Base-by-base conservation (phyloP, 768 basidiomycete genomes). In the Lentinus brumalis region DNA sequence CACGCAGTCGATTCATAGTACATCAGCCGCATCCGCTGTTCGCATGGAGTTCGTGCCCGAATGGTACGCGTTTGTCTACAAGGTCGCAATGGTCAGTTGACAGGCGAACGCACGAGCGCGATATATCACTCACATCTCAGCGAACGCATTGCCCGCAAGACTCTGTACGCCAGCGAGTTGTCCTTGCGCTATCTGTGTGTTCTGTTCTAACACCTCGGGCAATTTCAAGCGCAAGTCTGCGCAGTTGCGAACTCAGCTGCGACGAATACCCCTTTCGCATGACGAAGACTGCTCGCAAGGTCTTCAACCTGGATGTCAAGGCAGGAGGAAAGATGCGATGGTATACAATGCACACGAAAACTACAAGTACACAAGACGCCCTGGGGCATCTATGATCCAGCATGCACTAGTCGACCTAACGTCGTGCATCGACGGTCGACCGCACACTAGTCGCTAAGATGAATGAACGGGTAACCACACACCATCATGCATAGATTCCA, bases 81-180 rank as follows among this genome's bases (percentile, higher is more conserved):
- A 35, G 6, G 35, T 7, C 6, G 7, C 35, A 35, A 35, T 35
- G 7, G 35, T 35, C 35, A 35, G 35, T 35, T 35, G 35, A 35
- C 35, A 35, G 6, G 7, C 35, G 35, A 35, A 35, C 35, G 7
- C 7, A 11, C 35, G 35, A 35, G 21, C 35, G 35, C 35, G 35
- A 11, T 35, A 35, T 35, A 42, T 5, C 18, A 74, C 84, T 63
- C 71, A 89, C 88, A 88, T 82, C 46, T 81, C 81, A 14, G 74
- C 70, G 31, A 86, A 66, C 10, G 82, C 79, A 44, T 71, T 78
- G 51, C 81, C 76, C 0, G 86, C 83, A 2, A 83, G 72, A 2
- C 70, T 70, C 62, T 84, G 82, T 2, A 88, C 71, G 12, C 80
- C 72, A 3, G 77, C 62, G 32, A 86, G 77, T n/a, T 84, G 80